Evolutionary conservation across 495 filamentous ascomycete species (phyloP), one percentile per base, ranked within the genome.

Genomic region (Daldinia childiae): DNA sequence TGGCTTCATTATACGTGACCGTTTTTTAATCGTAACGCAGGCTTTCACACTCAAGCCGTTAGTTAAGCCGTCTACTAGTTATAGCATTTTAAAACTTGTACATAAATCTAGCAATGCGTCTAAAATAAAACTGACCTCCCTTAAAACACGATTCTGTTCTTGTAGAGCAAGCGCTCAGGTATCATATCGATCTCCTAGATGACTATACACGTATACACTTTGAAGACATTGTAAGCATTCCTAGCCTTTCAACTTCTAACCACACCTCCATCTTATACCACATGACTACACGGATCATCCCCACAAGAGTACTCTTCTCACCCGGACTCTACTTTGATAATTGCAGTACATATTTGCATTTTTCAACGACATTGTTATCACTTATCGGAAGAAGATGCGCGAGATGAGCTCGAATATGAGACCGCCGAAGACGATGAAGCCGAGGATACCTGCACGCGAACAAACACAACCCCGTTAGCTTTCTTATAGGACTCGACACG

Each of bases 341-440:
- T 3, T 8, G 19, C 38, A 26, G 15, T 21, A n/a, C 19, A 19
- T 39, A 24, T 48, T 4, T 12, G 9, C 11, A 11, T 9, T 4
- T 21, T 21, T 30, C 15, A 54, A 59, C n/a, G 38, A 41, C 58
- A 26, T 36, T 32, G 29, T 12, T 57, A 11, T 24, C 68, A 11
- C 24, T 70, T 60, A 80, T 70, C 79, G 77, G 65, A 92, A 85
- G 78, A 98, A 91, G 73, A 99, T 83, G 65, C 92, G 87, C 34
- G 84, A 83, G 66, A 98, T 64, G 51, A 95, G 79, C 77, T 97
- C 94, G 78, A 97, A 93, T 57, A 94, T 71, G 27, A 97, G 80
- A 39, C 93, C 93, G 62, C 94, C 94, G 78, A 92, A 92, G 64
- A 97, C 84, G 61, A 95, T 86, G 81, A 97, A 97, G 19, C 82